Conservation (phyloP, 2,329 filamentous ascomycete genomes). For the Penicillium occitanis region DNA sequence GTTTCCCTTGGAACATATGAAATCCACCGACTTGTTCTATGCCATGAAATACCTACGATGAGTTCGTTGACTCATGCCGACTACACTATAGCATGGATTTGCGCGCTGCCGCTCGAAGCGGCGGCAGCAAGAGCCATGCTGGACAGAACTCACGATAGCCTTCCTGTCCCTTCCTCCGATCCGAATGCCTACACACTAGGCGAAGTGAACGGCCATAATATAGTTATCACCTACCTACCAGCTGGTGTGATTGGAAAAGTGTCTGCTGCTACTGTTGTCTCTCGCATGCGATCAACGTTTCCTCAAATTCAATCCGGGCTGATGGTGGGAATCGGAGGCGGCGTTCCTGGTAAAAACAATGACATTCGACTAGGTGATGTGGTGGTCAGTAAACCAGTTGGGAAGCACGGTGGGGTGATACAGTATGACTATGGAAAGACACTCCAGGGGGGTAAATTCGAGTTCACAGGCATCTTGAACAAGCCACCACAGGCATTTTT, state of each 20-base stretch:
- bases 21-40: no score
- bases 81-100: background rate
- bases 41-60: no score
- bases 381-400: no score
- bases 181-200: no score
- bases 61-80: background rate
- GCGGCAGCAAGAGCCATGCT: background rate
- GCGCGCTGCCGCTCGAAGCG: background rate
- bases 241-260: background rate
- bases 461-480: background rate
- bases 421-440: background rate
- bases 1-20: no score
- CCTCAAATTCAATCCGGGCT: background rate
- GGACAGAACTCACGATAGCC: no score
- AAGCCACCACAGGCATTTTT: background rate
- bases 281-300: background rate
- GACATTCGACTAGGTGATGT: no score
- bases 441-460: background rate
- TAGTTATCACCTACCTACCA: background rate
- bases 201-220: no score
- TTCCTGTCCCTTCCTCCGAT: no score
- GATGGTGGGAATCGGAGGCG: no score
- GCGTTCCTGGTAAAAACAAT: background rate
- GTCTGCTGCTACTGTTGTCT: background rate
- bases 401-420: no score